Base-by-base conservation (phyloP, 352 stramenopile genomes). In the Discostella stelligera region DNA sequence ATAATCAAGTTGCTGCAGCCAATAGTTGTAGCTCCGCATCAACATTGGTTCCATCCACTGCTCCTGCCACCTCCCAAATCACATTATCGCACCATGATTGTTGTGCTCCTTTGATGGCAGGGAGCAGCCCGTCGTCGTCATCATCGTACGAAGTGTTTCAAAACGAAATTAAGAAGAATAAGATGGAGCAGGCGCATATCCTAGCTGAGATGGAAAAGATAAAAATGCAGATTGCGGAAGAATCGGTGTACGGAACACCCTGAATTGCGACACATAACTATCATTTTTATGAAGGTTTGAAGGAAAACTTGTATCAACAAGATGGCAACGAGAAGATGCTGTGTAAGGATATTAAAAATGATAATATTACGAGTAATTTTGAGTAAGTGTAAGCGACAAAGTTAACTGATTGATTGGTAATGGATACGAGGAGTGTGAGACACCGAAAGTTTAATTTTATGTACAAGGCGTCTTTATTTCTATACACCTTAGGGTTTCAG, bases 191-290 rank as follows among this genome's bases (percentile, higher is more conserved):
- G 37, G 68, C 68, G 2, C 58, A 70, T n/a, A 58, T 76, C 30
- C 65, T 65, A 20, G 68, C 68, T 41, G 58, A 76, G 21, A 70
- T 76, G 27, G 58, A 76, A 59, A 69, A 65, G 68, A 70, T 76
- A 32, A 76, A 70, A 58, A 55, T 60, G 62, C 25, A 60, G 50
- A 70, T 70, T 50, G 44, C 62, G 0, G 21, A 70, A 52, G 32
- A 49, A 21, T 52, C 46, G 23, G 49, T 70, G 20, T 18, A 66
- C 32, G 55, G 46, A 20, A 58, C 56, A 37, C 50, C 39, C 9
- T 21, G 32, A 48, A 44, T n/a, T 56, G 4, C 7, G 13, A 66
- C 2, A 14, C 25, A 48, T 55, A 27, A 27, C 53, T 13, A 21
- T 16, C 20, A 27, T 44, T 10, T 10, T 2, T 44, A 14, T 44